These are phyloP conservation scores for Lentinula aciculospora DNA, from an alignment of 768 basidiomycete species.

Conservation along the genomic window DNA sequence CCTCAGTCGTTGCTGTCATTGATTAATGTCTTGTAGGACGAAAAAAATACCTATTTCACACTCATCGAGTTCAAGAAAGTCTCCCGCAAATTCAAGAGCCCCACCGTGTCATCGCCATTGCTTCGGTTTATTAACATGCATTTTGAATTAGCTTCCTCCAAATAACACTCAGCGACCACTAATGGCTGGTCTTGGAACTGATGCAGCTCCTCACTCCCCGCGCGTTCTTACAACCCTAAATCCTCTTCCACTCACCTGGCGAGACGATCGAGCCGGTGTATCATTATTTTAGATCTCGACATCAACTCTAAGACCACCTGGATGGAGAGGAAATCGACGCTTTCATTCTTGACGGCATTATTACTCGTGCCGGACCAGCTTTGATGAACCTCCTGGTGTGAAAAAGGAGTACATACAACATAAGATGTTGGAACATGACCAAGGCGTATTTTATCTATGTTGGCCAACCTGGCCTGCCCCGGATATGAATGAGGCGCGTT, in stretches of 20 bases:
- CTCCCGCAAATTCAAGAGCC: slow-evolving; percentile 35
- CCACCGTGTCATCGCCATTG: slow-evolving; percentile 17
- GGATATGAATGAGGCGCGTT: slow-evolving; percentile 91
- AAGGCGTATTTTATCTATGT: slow-evolving; percentile 92
- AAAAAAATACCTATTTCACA: slow-evolving; percentile 79
- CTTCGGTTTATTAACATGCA: slow-evolving; percentile 10
- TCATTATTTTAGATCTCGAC: slow-evolving; percentile 98
- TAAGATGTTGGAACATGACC: slow-evolving; percentile 79
- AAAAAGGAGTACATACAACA: slow-evolving; percentile 98
- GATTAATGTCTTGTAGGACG: slow-evolving; percentile 49
- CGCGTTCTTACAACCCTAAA: slow-evolving; percentile 95
- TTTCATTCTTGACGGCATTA: slow-evolving; percentile 77
- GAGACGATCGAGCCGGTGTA: slow-evolving; percentile 85
- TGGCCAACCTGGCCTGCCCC: slow-evolving; percentile 99
- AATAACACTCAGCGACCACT: slow-evolving; percentile 85
- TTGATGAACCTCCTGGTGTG: slow-evolving; percentile 57
- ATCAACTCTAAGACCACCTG: slow-evolving; percentile 92
- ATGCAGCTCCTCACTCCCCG: slow-evolving; percentile 99
- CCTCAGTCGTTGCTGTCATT: neutral
- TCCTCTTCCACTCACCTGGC: slow-evolving; percentile 70
- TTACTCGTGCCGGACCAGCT: slow-evolving; percentile 88
- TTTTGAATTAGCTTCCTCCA: slow-evolving; percentile 65
- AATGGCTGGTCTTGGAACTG: slow-evolving; percentile 98
- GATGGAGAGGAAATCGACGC: slow-evolving; percentile 97
- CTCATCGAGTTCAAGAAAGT: slow-evolving; percentile 76